These are phyloP conservation scores for Chalaropsis ovoidea DNA, from an alignment of 2,329 filamentous ascomycete genomes.

Conservation along the genomic window DNA sequence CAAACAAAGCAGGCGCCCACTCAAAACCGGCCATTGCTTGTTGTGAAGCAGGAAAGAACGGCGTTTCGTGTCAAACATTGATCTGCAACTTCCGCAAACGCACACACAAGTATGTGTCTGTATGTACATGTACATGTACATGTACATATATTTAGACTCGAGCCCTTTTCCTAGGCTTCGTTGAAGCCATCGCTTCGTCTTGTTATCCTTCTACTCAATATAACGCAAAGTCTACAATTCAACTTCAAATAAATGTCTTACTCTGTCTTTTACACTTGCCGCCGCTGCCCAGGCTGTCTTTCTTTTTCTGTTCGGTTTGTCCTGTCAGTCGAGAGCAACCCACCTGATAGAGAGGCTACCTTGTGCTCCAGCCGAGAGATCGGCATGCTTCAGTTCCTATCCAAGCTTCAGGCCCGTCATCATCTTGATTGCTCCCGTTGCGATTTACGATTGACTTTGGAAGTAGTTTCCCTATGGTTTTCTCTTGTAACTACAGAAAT, in stretches of 20 bases:
- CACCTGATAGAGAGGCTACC: not conserved
- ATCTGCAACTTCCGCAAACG: not conserved
- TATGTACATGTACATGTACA: no score
- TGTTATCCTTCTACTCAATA: no score
- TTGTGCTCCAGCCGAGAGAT: slow-evolving; percentile 8
- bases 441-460: not conserved
- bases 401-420: not conserved
- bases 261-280: not conserved
- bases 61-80: slow-evolving; percentile 9
- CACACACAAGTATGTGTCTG: not conserved
- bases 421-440: not conserved
- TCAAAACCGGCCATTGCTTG: not conserved
- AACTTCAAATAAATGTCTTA: not conserved
- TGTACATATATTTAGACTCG: no score
- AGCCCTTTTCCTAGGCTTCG: no score
- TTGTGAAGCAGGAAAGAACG: not conserved
- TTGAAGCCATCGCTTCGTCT: no score
- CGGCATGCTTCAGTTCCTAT: slow-evolving; percentile 11
- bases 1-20: not conserved
- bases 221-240: no score
- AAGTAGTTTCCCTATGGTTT: not conserved
- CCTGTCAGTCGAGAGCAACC: not conserved
- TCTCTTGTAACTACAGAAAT: not conserved
- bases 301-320: not conserved
- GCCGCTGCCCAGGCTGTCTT: not conserved